Evolutionary conservation across 2,329 filamentous ascomycete genomes (phyloP).

Genomic region (Cordyceps tenuipes): DNA sequence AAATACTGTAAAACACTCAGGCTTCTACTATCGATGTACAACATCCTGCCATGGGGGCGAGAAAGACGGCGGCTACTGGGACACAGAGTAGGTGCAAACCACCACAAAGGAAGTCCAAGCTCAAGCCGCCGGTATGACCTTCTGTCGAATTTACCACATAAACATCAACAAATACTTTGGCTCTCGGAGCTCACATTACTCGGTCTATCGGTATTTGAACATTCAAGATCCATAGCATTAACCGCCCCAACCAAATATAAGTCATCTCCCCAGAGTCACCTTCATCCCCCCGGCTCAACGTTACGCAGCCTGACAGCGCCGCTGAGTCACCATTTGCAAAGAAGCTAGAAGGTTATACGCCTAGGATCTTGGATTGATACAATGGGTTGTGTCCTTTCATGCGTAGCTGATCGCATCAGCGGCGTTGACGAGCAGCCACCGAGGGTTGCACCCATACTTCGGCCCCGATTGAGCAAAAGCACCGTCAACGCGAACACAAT

Average conservation of each 20-base stretch:
- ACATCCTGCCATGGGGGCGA: neutral
- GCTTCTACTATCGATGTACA: neutral
- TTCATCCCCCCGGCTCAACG: neutral
- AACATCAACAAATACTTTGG: too few species aligned
- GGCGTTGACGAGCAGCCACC: neutral
- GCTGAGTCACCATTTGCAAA: neutral
- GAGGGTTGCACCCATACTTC: too few species aligned
- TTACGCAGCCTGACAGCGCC: neutral
- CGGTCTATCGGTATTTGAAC: neutral
- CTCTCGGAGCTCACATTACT: neutral
- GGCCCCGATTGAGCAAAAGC: neutral
- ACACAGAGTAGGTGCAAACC: constrained; percentile 4
- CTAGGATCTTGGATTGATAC: neutral
- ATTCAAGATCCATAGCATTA: neutral
- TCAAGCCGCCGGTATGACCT: neutral
- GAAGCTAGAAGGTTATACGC: neutral
- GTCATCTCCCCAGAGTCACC: too few species aligned
- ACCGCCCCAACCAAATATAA: too few species aligned
- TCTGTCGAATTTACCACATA: neutral
- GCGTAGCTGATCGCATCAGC: neutral
- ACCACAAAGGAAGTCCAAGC: constrained; percentile 2
- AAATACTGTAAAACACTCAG: too few species aligned
- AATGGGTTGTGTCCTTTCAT: neutral
- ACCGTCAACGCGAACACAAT: too few species aligned
- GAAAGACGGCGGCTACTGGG: neutral